These are phyloP conservation scores for Suillus brevipes DNA, from an alignment of 768 basidiomycete genomes.

Conservation along the genomic window DNA sequence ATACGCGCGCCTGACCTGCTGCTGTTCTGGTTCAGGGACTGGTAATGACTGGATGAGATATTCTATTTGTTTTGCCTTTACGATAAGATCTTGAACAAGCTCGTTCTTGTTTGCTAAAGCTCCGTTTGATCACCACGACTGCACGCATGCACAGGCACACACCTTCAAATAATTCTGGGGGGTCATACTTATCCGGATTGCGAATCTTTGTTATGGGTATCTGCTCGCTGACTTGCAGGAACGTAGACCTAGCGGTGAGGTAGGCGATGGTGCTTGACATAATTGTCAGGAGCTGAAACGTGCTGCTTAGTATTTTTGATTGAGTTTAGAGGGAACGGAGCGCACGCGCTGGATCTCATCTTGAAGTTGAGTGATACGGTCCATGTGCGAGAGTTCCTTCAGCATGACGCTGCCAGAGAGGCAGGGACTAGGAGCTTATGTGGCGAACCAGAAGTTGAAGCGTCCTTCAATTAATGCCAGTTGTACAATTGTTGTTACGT, in stretches of 20 bases:
- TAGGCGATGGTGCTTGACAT: slow-evolving; percentile 84
- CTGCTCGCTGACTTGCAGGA: slow-evolving; percentile 73
- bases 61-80: slow-evolving; percentile 89
- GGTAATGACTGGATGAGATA: slow-evolving; percentile 80
- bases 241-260: slow-evolving; percentile 73
- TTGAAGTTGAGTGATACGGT: slow-evolving; percentile 93
- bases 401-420: slow-evolving; percentile 70
- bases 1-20: slow-evolving; percentile 49
- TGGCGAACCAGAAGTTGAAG: background rate
- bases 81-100: slow-evolving; percentile 77
- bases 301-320: background rate
- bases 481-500: no score
- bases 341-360: slow-evolving; percentile 88
- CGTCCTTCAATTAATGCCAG: no score
- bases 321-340: background rate
- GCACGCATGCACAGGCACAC: slow-evolving; percentile 12
- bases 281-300: slow-evolving; percentile 75
- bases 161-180: slow-evolving; percentile 78
- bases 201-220: slow-evolving; percentile 85
- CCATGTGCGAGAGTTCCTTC: slow-evolving; percentile 92
- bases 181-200: slow-evolving; percentile 68
- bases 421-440: slow-evolving; percentile 1
- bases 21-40: slow-evolving; percentile 74
- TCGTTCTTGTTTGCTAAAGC: slow-evolving; percentile 76
- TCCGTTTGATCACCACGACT: background rate